Conservation (phyloP, 2,329 filamentous ascomycete genomes). For the Aureobasidium musti region DNA sequence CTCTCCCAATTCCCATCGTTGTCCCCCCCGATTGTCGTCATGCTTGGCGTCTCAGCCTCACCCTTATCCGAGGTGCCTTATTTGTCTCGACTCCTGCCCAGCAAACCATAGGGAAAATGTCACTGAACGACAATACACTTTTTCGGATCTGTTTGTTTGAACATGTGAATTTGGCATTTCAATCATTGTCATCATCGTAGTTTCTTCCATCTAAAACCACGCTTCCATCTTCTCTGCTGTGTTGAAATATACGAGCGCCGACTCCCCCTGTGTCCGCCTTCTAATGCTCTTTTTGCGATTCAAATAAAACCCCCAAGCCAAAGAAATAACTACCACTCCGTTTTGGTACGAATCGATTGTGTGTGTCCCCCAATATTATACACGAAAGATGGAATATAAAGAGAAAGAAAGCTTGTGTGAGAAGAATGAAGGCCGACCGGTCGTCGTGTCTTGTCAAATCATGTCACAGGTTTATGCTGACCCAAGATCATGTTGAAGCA, state of each 20-base stretch:
- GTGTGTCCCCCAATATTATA: constrained; percentile 16
- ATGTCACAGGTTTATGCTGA: background rate
- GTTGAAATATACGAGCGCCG: constrained; percentile 4
- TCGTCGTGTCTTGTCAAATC: background rate
- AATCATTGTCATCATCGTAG: constrained; percentile 23
- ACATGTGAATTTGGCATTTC: constrained; percentile 27
- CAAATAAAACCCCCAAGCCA: constrained; percentile 3
- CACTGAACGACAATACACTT: background rate
- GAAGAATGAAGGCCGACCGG: background rate
- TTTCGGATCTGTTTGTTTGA: background rate
- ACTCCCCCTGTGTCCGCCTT: background rate
- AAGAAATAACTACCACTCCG: constrained; percentile 16
- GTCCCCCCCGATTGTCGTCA: constrained; percentile 5
- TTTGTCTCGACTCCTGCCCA: background rate
- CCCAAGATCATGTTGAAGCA: background rate
- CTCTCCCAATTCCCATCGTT: background rate
- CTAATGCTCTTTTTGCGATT: constrained; percentile 24
- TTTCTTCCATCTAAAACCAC: constrained; percentile 20
- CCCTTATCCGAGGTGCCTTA: background rate
- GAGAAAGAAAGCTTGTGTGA: constrained; percentile 9
- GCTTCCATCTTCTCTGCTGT: constrained; percentile 14
- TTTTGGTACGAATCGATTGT: background rate
- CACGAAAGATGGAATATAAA: constrained; percentile 23
- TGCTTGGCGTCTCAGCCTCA: constrained; percentile 19
- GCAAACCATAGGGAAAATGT: background rate